phyloP scores from a whole-genome alignment of 202 grass and related monocot species.

The Hordeum pubiflorum region DNA sequence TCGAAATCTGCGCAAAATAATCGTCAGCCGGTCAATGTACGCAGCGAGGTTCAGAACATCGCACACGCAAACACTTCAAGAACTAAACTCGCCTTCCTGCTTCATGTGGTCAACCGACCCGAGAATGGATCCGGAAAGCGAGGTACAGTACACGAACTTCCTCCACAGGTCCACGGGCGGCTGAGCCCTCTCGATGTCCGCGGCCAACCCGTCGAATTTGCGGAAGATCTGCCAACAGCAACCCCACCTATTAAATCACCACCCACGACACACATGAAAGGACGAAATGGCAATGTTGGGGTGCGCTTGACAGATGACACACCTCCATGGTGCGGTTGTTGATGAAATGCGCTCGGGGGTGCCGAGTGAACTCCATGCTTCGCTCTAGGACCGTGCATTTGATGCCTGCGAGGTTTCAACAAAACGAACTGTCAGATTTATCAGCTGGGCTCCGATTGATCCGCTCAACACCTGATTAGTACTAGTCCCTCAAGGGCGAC shows the following conservation, averaged over 20 bases:
- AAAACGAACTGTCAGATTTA: neutral
- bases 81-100: slow-evolving; percentile 65
- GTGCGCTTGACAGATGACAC: slow-evolving; percentile 1
- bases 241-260: neutral
- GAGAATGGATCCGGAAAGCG: slow-evolving; percentile 67
- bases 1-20: slow-evolving; percentile 52
- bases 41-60: neutral
- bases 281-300: neutral
- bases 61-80: neutral
- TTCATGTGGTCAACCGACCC: slow-evolving; percentile 96
- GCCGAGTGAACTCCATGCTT: slow-evolving; percentile 52
- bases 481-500: neutral
- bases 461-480: neutral
- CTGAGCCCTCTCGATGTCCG: slow-evolving; percentile 72
- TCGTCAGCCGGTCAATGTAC: neutral
- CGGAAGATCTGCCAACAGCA: slow-evolving; percentile 53
- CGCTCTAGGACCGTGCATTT: slow-evolving; percentile 76
- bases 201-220: slow-evolving; percentile 69
- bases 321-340: slow-evolving; percentile 99
- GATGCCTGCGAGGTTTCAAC: slow-evolving; percentile 39
- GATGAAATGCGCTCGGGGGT: slow-evolving; percentile 86
- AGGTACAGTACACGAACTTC: slow-evolving; percentile 91
- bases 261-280: neutral
- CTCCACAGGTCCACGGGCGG: slow-evolving; percentile 84
- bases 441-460: neutral